Conservation (phyloP, 257 asterid species). For the Petunia axillaris region DNA sequence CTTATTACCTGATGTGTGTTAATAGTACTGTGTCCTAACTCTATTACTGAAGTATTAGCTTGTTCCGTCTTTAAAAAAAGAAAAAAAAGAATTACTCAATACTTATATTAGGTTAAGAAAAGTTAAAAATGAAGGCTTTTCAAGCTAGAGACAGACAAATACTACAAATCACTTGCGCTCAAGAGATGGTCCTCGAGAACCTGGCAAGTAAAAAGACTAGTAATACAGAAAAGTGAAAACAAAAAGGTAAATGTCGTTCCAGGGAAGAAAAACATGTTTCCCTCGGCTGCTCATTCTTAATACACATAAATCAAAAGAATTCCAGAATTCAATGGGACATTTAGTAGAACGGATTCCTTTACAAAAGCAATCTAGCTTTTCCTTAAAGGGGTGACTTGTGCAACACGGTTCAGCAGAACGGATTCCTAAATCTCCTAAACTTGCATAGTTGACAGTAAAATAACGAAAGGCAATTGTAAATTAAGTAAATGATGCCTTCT, state of each 20-base stretch:
- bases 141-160: too few relatives aligned
- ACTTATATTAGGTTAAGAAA: too few relatives aligned
- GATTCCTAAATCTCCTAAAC: conserved; percentile 13
- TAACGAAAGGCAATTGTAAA: not conserved
- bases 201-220: not conserved
- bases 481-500: not conserved
- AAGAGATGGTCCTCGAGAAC: too few relatives aligned
- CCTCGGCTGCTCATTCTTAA: conserved; percentile 7
- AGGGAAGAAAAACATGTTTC: not conserved
- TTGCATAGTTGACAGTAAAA: not conserved
- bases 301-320: not conserved
- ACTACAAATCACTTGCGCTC: too few relatives aligned
- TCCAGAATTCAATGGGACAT: not conserved
- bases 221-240: not conserved
- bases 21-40: too few relatives aligned
- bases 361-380: not conserved
- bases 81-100: too few relatives aligned
- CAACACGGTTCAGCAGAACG: not conserved
- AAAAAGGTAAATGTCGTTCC: not conserved
- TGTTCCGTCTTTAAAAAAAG: too few relatives aligned
- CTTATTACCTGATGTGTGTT: too few relatives aligned
- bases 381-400: conserved; percentile 16
- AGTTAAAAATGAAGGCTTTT: too few relatives aligned
- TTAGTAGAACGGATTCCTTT: not conserved
- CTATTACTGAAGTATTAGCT: too few relatives aligned